A percentile compares a stretch with the other conserved stretches of the same genome.
Conservation (phyloP, 768 basidiomycete genomes). For the Leucocoprinus leucothites region DNA sequence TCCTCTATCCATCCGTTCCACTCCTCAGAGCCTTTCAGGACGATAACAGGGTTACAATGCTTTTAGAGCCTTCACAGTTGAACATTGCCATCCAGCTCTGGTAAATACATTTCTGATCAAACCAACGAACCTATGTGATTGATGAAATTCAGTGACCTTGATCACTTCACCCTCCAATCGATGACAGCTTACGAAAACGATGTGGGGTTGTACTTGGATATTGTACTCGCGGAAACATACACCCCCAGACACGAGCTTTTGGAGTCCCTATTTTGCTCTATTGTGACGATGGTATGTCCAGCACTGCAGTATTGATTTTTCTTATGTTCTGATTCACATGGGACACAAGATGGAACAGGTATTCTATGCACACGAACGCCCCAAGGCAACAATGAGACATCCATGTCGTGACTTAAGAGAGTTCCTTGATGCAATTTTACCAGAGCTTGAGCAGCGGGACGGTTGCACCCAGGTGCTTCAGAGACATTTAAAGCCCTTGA, state of each 20-base stretch:
- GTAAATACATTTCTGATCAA: not conserved
- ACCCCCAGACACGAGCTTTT: not conserved
- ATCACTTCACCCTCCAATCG: slow-evolving; percentile 34
- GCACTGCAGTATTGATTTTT: not conserved
- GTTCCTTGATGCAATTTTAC: not conserved
- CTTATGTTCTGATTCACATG: not conserved
- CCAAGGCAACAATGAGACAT: not conserved
- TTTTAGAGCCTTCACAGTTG: slow-evolving; percentile 11
- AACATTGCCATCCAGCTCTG: not conserved
- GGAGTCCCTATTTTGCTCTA: slow-evolving; percentile 1
- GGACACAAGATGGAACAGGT: not conserved
- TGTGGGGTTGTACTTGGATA: slow-evolving; percentile 34
- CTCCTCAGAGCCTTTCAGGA: not conserved
- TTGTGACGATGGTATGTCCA: not conserved
- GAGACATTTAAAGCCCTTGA: not conserved
- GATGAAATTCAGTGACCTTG: slow-evolving; percentile 34
- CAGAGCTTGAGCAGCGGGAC: not conserved
- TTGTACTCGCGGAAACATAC: slow-evolving; percentile 35
- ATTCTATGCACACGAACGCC: not conserved
- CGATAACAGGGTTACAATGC: not conserved
- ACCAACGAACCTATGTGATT: not conserved
- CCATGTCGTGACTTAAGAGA: not conserved
- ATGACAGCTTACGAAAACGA: slow-evolving; percentile 34
- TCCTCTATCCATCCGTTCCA: not conserved
- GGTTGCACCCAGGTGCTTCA: not conserved